A percentile compares a stretch with the other conserved stretches of the same genome.
Conservation (phyloP, 371 early-diverging fungal genomes). For the Fennellomyces sp. region DNA sequence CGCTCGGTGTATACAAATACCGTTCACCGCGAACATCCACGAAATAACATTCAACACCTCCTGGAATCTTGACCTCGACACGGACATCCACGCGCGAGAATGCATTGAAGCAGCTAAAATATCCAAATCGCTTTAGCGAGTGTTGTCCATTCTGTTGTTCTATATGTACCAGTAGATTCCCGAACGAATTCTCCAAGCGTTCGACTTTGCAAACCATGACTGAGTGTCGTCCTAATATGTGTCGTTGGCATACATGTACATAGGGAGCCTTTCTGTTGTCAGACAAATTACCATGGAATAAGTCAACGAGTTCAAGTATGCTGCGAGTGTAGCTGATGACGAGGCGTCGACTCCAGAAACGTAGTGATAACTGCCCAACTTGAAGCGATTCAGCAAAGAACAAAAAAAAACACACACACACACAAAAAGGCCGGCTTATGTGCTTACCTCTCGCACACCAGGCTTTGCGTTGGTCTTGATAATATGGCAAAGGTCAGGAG, state of each 20-base stretch:
- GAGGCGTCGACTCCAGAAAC: slow-evolving; percentile 92
- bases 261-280: no score
- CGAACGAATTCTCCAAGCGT: slow-evolving; percentile 72
- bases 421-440: no score
- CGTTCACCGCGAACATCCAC: slow-evolving; percentile 82
- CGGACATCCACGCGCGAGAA: slow-evolving; percentile 95
- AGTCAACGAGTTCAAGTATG: slow-evolving; percentile 93
- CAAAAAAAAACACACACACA: no score
- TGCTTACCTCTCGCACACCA: slow-evolving; percentile 73
- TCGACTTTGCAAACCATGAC: slow-evolving; percentile 72
- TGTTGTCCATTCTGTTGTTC: no score
- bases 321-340: slow-evolving; percentile 93
- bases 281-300: slow-evolving; percentile 92
- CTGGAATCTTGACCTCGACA: slow-evolving; percentile 97
- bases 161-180: slow-evolving; percentile 68
- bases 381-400: neutral
- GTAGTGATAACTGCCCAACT: slow-evolving; percentile 80
- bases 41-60: slow-evolving; percentile 93
- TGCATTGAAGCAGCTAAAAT: slow-evolving; percentile 89
- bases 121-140: no score
- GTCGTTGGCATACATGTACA: neutral
- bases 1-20: slow-evolving; percentile 29
- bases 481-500: slow-evolving; percentile 96
- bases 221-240: slow-evolving; percentile 61
- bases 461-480: slow-evolving; percentile 86